Conservation (phyloP, 345 rosid genomes). For the Acer campestre region DNA sequence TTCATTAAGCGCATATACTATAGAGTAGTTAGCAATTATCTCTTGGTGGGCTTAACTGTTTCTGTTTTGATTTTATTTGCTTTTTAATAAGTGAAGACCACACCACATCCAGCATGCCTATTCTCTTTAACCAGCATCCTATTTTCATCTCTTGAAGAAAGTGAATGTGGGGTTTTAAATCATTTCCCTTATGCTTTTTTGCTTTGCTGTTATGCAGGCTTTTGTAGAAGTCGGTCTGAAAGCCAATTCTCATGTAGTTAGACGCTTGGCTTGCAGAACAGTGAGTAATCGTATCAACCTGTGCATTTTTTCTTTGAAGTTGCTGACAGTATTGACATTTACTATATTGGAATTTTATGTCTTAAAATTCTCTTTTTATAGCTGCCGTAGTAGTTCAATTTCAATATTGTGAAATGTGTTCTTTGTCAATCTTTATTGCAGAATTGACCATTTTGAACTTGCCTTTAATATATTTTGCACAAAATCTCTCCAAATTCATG, state of each 20-base stretch:
- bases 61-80: background rate
- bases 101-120: background rate
- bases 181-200: background rate
- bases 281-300: slow-evolving; percentile 38
- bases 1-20: background rate
- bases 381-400: background rate
- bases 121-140: background rate
- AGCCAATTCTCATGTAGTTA: slow-evolving; percentile 60
- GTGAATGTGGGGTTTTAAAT: background rate
- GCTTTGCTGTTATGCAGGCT: slow-evolving; percentile 44
- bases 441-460: background rate
- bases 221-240: slow-evolving; percentile 72
- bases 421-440: background rate
- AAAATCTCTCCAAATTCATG: background rate
- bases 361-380: background rate
- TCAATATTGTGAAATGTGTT: background rate
- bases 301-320: slow-evolving; percentile 1
- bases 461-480: background rate
- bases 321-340: slow-evolving; percentile 6
- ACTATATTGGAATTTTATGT: background rate
- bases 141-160: background rate
- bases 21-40: background rate
- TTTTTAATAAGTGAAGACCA: background rate
- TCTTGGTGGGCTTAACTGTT: background rate
- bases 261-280: slow-evolving; percentile 78